Base-by-base conservation (phyloP, 352 stramenopile genomes). In the Pythium insidiosum region DNA sequence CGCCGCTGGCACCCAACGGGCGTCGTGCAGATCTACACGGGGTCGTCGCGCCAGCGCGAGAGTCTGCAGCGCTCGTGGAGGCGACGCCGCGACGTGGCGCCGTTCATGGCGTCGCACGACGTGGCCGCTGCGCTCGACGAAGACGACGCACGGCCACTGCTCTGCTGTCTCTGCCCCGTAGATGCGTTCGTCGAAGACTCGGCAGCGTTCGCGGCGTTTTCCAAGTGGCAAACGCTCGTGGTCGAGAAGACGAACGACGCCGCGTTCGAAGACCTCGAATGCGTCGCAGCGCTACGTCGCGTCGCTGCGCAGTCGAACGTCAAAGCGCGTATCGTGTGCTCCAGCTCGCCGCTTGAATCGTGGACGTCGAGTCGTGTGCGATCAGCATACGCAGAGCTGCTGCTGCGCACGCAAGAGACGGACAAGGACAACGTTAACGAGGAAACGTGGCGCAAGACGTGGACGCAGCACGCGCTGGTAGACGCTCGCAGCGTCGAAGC, bases 211-310 rank as follows among this genome's bases (percentile, higher is more conserved):
- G 38, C 70, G 12, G 36, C 30, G 15, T 77, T 73, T 43, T 20
- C 45, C 9, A 36, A 63, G 23, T 93, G 81, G 81, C 71, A 83
- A 41, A 78, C 80, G 50, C 43, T 93, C 28, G 45, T 93, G 7
- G 64, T 90, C 6, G 81, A 93, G 55, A 85, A 79, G 22, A 73
- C 87, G 25, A 64, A 70, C 34, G 65, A 69, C 29, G 52, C 39
- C 16, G 26, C 53, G 7, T 82, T 86, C 36, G 59, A 77, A 43
- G 68, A 83, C 15, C 13, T 43, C 15, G 46, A 35, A 16, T 76
- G 59, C 34, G 37, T 83, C 1, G 51, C 55, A 3, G 61, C 57
- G n/a, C 33, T 88, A 12, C 57, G 68, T 16, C 47, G 64, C n/a
- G n/a, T n/a, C n/a, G n/a, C n/a, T n/a, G n/a, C n/a, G n/a, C n/a